Evolutionary conservation across 768 basidiomycete species (phyloP).

Genomic region (Pulveroboletus sp.): DNA sequence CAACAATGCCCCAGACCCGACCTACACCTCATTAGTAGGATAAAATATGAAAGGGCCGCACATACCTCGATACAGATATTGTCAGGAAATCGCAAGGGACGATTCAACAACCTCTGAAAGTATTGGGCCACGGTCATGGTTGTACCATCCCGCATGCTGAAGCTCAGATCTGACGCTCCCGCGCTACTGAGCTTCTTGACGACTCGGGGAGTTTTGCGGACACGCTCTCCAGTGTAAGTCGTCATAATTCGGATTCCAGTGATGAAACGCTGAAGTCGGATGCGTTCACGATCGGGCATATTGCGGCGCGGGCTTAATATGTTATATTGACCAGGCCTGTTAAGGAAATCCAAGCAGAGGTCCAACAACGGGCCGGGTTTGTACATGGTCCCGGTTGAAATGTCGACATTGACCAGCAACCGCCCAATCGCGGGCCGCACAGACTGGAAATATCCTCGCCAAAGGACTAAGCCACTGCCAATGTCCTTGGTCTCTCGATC

Average conservation of each 20-base stretch:
- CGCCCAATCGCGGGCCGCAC: slow-evolving; percentile 60
- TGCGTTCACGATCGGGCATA: slow-evolving; percentile 48
- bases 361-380: slow-evolving; percentile 54
- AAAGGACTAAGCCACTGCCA: slow-evolving; percentile 61
- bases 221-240: slow-evolving; percentile 32
- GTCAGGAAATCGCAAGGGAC: slow-evolving; percentile 54
- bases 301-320: slow-evolving; percentile 36
- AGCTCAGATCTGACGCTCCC: slow-evolving; percentile 51
- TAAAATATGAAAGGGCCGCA: slow-evolving; percentile 4
- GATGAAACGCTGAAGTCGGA: slow-evolving; percentile 53
- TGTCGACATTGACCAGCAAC: slow-evolving; percentile 73
- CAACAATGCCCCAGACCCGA: slow-evolving; percentile 55
- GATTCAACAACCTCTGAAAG: slow-evolving; percentile 50
- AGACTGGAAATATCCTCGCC: slow-evolving; percentile 81
- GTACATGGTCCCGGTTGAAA: slow-evolving; percentile 74
- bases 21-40: slow-evolving; percentile 36
- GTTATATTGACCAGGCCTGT: slow-evolving; percentile 25
- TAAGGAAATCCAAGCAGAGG: slow-evolving; percentile 55
- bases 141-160: slow-evolving; percentile 54
- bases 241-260: slow-evolving; percentile 49
- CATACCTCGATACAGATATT: slow-evolving; percentile 65
- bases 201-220: slow-evolving; percentile 46
- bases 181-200: slow-evolving; percentile 54
- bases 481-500: slow-evolving; percentile 47
- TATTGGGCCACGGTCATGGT: slow-evolving; percentile 57